Conservation (phyloP, 345 rosid genomes). For the Litchi chinensis region DNA sequence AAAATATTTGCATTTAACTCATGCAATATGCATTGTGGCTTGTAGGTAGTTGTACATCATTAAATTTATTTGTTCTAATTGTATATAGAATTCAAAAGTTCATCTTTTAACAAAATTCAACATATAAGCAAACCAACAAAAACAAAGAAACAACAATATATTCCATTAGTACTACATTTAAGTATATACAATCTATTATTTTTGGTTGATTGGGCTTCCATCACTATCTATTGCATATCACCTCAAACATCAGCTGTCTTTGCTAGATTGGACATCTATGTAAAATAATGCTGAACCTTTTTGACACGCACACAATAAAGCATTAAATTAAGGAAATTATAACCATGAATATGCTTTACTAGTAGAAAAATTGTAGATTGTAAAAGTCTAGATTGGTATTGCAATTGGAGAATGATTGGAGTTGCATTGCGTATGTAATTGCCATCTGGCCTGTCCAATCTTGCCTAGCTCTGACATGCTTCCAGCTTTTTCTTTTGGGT, state of each 20-base stretch:
- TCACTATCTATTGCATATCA: conserved; percentile 19
- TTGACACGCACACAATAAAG: not conserved
- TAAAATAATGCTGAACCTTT: not conserved
- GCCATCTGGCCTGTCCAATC: conserved; percentile 28
- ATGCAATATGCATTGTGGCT: not conserved
- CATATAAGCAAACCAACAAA: not conserved
- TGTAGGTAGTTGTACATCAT: not conserved
- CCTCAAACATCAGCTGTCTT: conserved; percentile 11
- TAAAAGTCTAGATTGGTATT: conserved; percentile 6
- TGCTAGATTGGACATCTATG: conserved; percentile 12
- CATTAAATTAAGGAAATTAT: conserved; percentile 4
- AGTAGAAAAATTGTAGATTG: not conserved
- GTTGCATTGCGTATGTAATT: conserved; percentile 3
- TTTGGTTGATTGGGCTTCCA: not conserved
- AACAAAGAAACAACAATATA: not conserved
- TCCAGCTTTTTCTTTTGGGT: conserved; percentile 38
- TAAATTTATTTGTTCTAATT: no score
- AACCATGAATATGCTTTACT: not conserved
- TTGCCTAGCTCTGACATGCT: conserved; percentile 21
- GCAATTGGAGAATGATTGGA: conserved; percentile 26
- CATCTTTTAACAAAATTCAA: not conserved
- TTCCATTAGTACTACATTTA: not conserved
- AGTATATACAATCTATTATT: not conserved
- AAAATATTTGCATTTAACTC: no score
- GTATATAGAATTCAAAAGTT: not conserved